Evolutionary conservation across 2,329 filamentous ascomycete species (phyloP), one percentile per base, ranked within the genome.

Genomic region (Fusarium sp.): DNA sequence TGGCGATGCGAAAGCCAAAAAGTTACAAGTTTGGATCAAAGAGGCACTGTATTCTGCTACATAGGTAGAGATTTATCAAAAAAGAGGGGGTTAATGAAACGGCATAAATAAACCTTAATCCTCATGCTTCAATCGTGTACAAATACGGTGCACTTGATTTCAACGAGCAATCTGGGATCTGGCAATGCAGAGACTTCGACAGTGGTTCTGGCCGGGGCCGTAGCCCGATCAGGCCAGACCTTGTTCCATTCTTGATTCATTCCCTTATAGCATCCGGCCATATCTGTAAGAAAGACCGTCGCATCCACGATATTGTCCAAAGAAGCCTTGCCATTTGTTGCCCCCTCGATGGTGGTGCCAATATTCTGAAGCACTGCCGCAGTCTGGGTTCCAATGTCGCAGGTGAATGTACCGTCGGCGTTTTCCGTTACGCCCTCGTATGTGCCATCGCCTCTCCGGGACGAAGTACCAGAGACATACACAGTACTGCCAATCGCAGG

Each of bases 241-340:
- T 61, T 61, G 59, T 61, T 56, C 59, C 59, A 61, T 37, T 61
- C 51, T n/a, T 44, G 43, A 43, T 61, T 61, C 59, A 61, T 61
- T 9, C 51, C 59, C 13, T 51, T 40, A 40, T 61, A 61, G 23
- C 16, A 27, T 18, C 31, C 52, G 31, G 34, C 40, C 51, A 61
- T 56, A 44, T 61, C 41, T 3, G 43, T 56, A 31, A 61, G 40
- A 36, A 56, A 61, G 18, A 61, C 27, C 10, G 52, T 48, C 27
- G 59, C 59, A n/a, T 61, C 53, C 12, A 61, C 44, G 18, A 44
- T 37, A 46, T 46, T 28, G 23, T 46, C 13, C 8, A 28, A 28
- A 15, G 13, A 23, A 13, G 23, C 39, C 12, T 44, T 44, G 52
- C 52, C 36, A 8, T 55, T 37, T 8, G 52, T 44, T 16, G 37